Evolutionary conservation across 306 rosid genomes (phyloP).

Genomic region (Hylodesmum podocarpum): DNA sequence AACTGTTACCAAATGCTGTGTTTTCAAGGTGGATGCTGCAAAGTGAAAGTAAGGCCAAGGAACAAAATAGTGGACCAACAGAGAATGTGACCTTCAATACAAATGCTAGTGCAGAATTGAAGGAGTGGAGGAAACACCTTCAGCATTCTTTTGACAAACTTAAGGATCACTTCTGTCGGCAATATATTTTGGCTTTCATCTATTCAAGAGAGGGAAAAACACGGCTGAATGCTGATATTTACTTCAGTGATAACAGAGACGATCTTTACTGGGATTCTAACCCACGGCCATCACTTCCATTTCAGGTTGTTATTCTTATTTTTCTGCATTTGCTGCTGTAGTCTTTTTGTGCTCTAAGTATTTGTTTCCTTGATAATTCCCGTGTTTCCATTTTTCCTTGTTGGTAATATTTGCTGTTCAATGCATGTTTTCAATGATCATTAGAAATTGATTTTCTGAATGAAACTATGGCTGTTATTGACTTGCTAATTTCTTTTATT

Average conservation of each 20-base stretch:
- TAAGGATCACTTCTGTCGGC: conserved; percentile 90
- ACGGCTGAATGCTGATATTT: conserved; percentile 76
- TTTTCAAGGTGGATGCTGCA: conserved; percentile 66
- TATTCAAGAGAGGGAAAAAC: conserved; percentile 97
- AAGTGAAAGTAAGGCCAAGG: conserved; percentile 55
- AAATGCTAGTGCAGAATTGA: conserved; percentile 61
- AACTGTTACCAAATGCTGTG: conserved; percentile 77
- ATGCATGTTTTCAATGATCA: conserved; percentile 19
- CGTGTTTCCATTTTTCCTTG: conserved; percentile 11
- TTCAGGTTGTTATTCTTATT: conserved; percentile 67
- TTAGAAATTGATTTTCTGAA: conserved; percentile 15
- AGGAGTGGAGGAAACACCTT: conserved; percentile 95
- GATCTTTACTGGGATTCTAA: conserved; percentile 64
- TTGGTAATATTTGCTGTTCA: neutral
- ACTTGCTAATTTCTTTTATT: conserved; percentile 1
- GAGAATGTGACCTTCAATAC: conserved; percentile 53
- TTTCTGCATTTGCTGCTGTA: conserved; percentile 20
- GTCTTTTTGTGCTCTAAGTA: neutral
- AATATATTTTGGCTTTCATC: conserved; percentile 86
- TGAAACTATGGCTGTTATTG: conserved; percentile 1
- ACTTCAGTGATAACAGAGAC: conserved; percentile 63
- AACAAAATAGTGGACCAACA: conserved; percentile 44
- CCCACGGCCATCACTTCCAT: conserved; percentile 92
- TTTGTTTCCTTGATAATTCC: conserved; percentile 4
- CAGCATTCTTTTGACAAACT: conserved; percentile 96